These are phyloP conservation scores for Populus nigra DNA, from an alignment of 345 rosid genomes.

Conservation along the genomic window DNA sequence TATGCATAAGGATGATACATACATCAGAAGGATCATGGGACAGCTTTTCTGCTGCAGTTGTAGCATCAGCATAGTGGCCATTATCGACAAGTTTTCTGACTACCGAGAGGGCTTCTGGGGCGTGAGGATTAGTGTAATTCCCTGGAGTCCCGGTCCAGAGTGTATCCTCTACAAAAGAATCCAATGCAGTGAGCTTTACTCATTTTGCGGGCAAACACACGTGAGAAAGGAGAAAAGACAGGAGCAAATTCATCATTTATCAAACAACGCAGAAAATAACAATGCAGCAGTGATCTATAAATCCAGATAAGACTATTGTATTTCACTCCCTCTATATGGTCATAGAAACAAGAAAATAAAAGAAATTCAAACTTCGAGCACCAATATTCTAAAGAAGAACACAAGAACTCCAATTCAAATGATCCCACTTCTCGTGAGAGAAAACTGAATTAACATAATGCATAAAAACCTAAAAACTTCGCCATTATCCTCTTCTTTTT, in stretches of 20 bases:
- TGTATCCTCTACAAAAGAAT: slow-evolving; percentile 61
- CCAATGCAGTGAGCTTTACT: neutral
- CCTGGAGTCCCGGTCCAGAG: slow-evolving; percentile 85
- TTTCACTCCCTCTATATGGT: neutral
- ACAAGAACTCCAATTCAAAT: neutral
- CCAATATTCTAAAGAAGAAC: neutral
- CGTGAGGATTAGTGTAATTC: slow-evolving; percentile 60
- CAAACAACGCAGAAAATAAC: neutral
- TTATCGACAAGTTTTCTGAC: slow-evolving; percentile 71
- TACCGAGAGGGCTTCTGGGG: slow-evolving; percentile 53
- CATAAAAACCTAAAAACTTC: too few relatives aligned
- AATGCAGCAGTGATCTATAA: neutral
- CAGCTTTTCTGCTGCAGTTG: slow-evolving; percentile 57
- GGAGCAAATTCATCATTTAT: neutral
- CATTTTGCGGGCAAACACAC: neutral
- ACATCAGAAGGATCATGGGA: slow-evolving; percentile 67
- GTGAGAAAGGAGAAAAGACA: neutral
- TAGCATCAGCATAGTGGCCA: slow-evolving; percentile 64
- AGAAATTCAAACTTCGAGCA: neutral
- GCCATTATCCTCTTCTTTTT: too few relatives aligned
- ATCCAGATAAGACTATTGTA: neutral
- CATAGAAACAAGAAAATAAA: neutral
- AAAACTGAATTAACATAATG: too few relatives aligned
- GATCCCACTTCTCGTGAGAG: neutral
- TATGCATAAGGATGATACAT: slow-evolving; percentile 16